Conservation (phyloP, 202 grass and related monocot species). For the Cymbopogon flexuosus region DNA sequence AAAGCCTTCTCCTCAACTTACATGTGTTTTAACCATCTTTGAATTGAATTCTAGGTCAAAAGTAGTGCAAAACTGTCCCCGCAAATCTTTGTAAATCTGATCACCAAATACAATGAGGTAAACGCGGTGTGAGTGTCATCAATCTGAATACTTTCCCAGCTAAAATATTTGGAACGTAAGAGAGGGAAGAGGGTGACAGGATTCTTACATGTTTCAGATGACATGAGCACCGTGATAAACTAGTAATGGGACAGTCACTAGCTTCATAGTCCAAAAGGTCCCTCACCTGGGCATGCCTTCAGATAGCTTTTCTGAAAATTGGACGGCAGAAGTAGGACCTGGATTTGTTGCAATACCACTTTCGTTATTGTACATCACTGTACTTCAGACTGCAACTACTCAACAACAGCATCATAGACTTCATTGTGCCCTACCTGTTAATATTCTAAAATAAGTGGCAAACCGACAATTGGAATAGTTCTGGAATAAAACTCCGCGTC, state of each 20-base stretch:
- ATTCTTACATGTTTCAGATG: slow-evolving; percentile 29
- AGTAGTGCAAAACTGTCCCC: neutral
- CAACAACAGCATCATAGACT: neutral
- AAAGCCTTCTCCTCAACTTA: slow-evolving; percentile 12
- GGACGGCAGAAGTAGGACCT: neutral
- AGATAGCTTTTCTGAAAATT: slow-evolving; percentile 36
- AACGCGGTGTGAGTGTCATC: neutral
- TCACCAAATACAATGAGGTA: neutral
- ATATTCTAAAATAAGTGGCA: neutral
- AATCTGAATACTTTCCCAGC: slow-evolving; percentile 19
- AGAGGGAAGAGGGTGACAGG: neutral
- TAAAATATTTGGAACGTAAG: neutral
- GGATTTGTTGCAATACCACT: neutral
- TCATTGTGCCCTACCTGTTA: neutral
- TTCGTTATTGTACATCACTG: neutral
- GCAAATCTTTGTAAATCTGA: neutral
- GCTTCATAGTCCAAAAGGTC: slow-evolving; percentile 22
- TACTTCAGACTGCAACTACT: neutral
- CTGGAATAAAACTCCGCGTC: neutral
- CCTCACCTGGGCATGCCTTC: slow-evolving; percentile 33
- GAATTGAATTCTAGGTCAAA: slow-evolving; percentile 32
- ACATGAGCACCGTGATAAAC: slow-evolving; percentile 22
- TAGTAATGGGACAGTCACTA: neutral
- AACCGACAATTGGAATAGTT: neutral
- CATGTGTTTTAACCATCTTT: slow-evolving; percentile 15